These are phyloP conservation scores for Xylariaceae sp. DNA, from an alignment of 2,329 filamentous ascomycete genomes.

Conservation along the genomic window DNA sequence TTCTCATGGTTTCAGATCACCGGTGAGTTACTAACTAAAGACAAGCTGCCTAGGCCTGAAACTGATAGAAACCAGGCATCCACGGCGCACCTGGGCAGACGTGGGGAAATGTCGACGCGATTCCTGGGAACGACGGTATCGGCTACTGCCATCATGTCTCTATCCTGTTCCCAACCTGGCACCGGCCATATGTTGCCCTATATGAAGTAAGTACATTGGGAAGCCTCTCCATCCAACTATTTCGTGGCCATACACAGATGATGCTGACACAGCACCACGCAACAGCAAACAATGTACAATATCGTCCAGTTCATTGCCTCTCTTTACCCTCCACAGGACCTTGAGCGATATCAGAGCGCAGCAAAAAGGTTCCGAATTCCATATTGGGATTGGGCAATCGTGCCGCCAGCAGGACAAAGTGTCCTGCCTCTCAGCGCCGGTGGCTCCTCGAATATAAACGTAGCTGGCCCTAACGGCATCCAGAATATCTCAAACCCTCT, in stretches of 20 bases:
- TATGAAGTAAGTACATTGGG: slow-evolving; percentile 45
- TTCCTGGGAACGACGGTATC: slow-evolving; percentile 47
- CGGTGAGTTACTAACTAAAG: slow-evolving; percentile 42
- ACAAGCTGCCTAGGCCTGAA: slow-evolving; percentile 1
- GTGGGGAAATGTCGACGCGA: slow-evolving; percentile 50
- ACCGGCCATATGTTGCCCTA: slow-evolving; percentile 70
- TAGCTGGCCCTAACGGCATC: slow-evolving; percentile 53
- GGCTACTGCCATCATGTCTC: slow-evolving; percentile 78
- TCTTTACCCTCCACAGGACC: slow-evolving; percentile 39
- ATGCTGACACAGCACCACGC: background rate
- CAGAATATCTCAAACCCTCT: slow-evolving; percentile 60
- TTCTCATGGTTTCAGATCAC: slow-evolving; percentile 77
- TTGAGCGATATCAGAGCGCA: slow-evolving; percentile 47
- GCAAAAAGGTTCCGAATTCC: slow-evolving; percentile 52
- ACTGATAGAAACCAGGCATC: slow-evolving; percentile 53
- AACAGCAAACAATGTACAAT: slow-evolving; percentile 38
- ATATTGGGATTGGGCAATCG: slow-evolving; percentile 57
- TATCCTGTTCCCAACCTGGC: slow-evolving; percentile 76
- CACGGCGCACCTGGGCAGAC: slow-evolving; percentile 67
- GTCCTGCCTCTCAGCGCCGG: slow-evolving; percentile 47
- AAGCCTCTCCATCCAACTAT: too few relatives aligned
- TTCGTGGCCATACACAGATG: too few relatives aligned
- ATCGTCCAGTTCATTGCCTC: slow-evolving; percentile 32
- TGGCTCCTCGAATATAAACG: slow-evolving; percentile 39
- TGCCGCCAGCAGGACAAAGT: slow-evolving; percentile 45